Base-by-base conservation (phyloP, 768 basidiomycete species). In the Boletus rubescentipes region DNA sequence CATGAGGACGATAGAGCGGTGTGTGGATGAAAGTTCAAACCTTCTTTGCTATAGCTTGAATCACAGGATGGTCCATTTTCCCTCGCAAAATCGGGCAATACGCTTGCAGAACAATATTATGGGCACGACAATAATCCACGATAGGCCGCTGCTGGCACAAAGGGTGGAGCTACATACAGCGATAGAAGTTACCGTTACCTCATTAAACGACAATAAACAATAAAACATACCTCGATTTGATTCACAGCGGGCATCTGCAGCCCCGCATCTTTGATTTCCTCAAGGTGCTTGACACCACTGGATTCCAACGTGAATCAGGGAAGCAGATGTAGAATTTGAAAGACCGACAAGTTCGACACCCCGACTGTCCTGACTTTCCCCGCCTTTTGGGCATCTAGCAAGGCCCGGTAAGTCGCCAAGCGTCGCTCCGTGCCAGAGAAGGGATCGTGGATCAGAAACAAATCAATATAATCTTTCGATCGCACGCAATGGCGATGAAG, bases 81-180 rank as follows among this genome's bases (percentile, higher is more conserved):
- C 84, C 85, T 10, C 85, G 78, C 34, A 91, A 63, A 56, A 94
- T 77, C 3, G 93, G 90, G 65, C 86, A 85, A 63, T 92, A 91
- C 0, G 89, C 91, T 65, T 90, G 76, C 10, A 89, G 71, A 16
- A 84, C 70, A 42, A 93, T 89, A 2, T 72, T 72, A 61, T 86
- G 72, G 38, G 75, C 67, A 20, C 70, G 67, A 71, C 90, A 92
- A 67, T 88, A 94, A 5, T 85, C 78, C 16, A 89, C 89, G 51
- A 94, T 90, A 8, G 83, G 77, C 38, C 76, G 79, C 62, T 93
- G 91, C 65, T 93, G 92, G 70, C 89, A 93, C 54, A 86, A 79
- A 0, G 91, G 90, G 58, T 92, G 90, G 18, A 92, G 74, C 89
- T 91, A 61, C 35, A 42, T 43, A 41, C 51, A 52, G 11, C 34